Conservation (phyloP, 148 eudicot genomes). For the Silene uniflora region DNA sequence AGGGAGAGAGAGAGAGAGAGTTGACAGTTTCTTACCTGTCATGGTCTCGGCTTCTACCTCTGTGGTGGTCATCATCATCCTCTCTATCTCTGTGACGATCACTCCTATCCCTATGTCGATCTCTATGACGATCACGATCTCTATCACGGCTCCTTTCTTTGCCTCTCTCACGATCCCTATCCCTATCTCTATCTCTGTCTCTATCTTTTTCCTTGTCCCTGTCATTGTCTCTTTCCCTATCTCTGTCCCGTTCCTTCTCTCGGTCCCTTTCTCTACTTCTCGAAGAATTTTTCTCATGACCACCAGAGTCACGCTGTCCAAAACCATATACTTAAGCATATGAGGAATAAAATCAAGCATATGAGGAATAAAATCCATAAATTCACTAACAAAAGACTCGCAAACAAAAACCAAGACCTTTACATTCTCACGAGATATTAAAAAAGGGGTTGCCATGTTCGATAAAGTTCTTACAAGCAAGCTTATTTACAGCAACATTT, state of each 20-base stretch:
- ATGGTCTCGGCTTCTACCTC: constrained; percentile 62
- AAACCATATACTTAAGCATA: constrained; percentile 10
- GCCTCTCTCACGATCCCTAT: constrained; percentile 34
- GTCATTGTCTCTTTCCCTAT: constrained; percentile 24
- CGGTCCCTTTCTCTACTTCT: constrained; percentile 50
- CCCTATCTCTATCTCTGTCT: constrained; percentile 38
- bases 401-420: neutral
- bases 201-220: constrained; percentile 40
- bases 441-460: neutral
- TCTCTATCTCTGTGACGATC: constrained; percentile 50
- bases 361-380: neutral
- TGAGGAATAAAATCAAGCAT: neutral
- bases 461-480: constrained; percentile 3
- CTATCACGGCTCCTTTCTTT: constrained; percentile 27
- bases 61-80: constrained; percentile 51
- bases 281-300: constrained; percentile 51
- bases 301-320: constrained; percentile 54
- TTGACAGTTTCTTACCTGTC: constrained; percentile 45
- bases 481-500: neutral
- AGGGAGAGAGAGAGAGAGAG: neutral
- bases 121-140: constrained; percentile 47
- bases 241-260: constrained; percentile 37
- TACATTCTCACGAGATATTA: neutral
- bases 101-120: constrained; percentile 57
- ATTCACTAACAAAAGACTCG: neutral